Evolutionary conservation across 2,329 filamentous ascomycete species (phyloP).

Genomic region (Penicillium sp.): DNA sequence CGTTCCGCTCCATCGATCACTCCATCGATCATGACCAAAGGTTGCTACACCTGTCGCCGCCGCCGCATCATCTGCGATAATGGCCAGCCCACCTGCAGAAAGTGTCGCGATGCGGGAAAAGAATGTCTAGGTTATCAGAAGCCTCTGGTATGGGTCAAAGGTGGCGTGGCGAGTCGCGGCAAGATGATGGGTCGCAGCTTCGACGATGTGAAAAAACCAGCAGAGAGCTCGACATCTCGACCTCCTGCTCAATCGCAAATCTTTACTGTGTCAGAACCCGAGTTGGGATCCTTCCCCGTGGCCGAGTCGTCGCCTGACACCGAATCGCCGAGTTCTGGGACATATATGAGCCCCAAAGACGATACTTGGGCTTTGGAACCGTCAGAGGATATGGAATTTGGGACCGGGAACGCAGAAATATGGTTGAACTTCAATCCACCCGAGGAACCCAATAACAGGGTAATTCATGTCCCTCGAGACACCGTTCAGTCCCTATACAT

Average conservation of each 20-base stretch:
- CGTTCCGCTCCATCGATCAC: slow-evolving; percentile 15
- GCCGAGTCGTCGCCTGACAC: slow-evolving; percentile 13
- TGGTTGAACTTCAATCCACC: background rate
- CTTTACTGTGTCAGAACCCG: background rate
- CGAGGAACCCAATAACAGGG: slow-evolving; percentile 9
- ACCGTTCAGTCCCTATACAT: slow-evolving; percentile 15
- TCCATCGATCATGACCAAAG: slow-evolving; percentile 37
- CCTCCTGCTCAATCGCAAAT: background rate
- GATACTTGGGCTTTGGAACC: slow-evolving; percentile 14
- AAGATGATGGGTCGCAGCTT: slow-evolving; percentile 55
- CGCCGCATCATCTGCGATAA: slow-evolving; percentile 46
- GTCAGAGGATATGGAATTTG: background rate
- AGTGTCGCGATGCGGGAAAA: slow-evolving; percentile 43
- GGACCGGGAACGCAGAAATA: background rate
- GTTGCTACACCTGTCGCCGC: slow-evolving; percentile 46
- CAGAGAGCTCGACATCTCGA: slow-evolving; percentile 2
- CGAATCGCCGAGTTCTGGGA: slow-evolving; percentile 17
- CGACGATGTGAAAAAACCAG: slow-evolving; percentile 35
- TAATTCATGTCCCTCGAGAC: slow-evolving; percentile 17
- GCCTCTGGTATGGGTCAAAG: slow-evolving; percentile 44
- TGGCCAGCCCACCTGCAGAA: slow-evolving; percentile 42
- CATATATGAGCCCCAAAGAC: slow-evolving; percentile 15
- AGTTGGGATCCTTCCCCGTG: slow-evolving; percentile 10
- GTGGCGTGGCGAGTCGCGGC: slow-evolving; percentile 44
- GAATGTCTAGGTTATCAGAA: slow-evolving; percentile 46